Percentiles rank a stretch among this genome's conserved stretches.
Evolutionary conservation across 345 rosid genomes (phyloP).

Genomic region (Aquilaria yunnanensis): DNA sequence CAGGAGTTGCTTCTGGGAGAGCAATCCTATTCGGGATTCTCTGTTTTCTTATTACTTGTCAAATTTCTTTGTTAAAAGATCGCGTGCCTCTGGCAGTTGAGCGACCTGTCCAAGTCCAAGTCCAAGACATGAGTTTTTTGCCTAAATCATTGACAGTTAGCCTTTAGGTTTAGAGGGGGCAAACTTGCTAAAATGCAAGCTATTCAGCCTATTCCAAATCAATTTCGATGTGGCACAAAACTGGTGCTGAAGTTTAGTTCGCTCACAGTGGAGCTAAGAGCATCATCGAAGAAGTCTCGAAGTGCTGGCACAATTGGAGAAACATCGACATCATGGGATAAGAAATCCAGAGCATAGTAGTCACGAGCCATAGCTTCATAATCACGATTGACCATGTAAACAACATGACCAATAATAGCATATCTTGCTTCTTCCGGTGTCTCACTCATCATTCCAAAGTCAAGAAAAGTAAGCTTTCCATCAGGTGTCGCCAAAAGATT

Average conservation of each 20-base stretch:
- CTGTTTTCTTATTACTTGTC: too few relatives aligned
- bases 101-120: constrained; percentile 65
- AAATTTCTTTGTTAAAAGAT: background rate
- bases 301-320: constrained; percentile 92
- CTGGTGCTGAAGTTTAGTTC: constrained; percentile 67
- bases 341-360: constrained; percentile 79
- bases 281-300: constrained; percentile 83
- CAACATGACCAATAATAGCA: constrained; percentile 91
- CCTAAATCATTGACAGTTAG: too few relatives aligned
- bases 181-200: too few relatives aligned
- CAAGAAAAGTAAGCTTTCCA: constrained; percentile 96
- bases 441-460: constrained; percentile 99
- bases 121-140: too few relatives aligned
- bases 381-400: constrained; percentile 93
- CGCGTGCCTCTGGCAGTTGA: constrained; percentile 79
- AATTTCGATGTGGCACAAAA: too few relatives aligned
- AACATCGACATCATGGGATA: constrained; percentile 85
- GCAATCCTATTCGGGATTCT: too few relatives aligned
- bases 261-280: constrained; percentile 82
- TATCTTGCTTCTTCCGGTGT: constrained; percentile 96
- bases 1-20: too few relatives aligned
- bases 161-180: too few relatives aligned
- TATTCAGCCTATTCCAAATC: too few relatives aligned
- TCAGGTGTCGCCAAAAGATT: constrained; percentile 97
- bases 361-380: constrained; percentile 98